These are phyloP conservation scores for Saksenaea vasiformis DNA, from an alignment of 371 early-diverging fungal species.

Conservation along the genomic window DNA sequence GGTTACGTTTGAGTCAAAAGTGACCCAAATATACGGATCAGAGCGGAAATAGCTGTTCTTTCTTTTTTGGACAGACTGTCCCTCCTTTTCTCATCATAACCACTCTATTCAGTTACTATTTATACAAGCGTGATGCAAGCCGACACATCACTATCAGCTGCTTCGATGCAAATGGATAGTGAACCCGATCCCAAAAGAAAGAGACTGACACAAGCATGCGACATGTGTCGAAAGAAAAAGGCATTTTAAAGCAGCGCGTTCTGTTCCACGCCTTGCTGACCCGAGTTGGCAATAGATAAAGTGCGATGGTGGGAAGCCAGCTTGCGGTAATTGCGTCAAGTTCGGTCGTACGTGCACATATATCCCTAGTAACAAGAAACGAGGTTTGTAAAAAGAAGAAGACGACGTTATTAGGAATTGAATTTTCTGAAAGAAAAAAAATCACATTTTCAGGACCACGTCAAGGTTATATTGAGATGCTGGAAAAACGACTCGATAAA, in stretches of 20 bases:
- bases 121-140: not conserved
- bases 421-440: not conserved
- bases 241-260: constrained; percentile 36
- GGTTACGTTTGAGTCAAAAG: constrained; percentile 6
- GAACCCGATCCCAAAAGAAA: constrained; percentile 54
- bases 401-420: constrained; percentile 3
- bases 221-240: constrained; percentile 79
- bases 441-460: constrained; percentile 46
- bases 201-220: constrained; percentile 81
- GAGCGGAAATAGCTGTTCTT: not conserved
- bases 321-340: constrained; percentile 78
- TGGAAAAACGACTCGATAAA: constrained; percentile 72
- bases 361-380: constrained; percentile 70
- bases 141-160: not conserved
- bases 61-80: not conserved
- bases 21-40: not conserved
- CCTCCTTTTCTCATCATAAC: not conserved
- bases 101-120: not conserved
- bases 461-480: constrained; percentile 77
- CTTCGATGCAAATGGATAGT: not conserved
- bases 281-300: constrained; percentile 50
- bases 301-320: constrained; percentile 78
- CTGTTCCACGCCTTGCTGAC: not conserved
- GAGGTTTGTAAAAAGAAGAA: constrained; percentile 29
- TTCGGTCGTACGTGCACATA: constrained; percentile 68